Conservation (phyloP, 208 protist species). For the Leishmania tropica region DNA sequence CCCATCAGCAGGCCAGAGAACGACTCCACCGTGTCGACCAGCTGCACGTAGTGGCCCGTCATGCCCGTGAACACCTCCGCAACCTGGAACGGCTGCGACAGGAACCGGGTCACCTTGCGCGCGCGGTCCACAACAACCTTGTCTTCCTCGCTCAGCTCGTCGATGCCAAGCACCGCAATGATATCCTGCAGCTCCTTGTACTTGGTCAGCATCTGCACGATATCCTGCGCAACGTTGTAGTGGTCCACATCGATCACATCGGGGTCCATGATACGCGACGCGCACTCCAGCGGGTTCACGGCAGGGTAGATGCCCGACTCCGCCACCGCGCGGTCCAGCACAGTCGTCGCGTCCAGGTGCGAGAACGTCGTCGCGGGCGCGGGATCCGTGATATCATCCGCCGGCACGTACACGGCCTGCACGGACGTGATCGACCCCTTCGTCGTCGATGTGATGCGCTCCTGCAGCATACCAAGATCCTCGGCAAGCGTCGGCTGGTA, state of each 20-base stretch:
- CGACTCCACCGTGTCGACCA: slow-evolving; percentile 94
- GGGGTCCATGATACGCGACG: slow-evolving; percentile 97
- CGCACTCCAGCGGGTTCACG: slow-evolving; percentile 98
- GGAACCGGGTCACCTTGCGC: slow-evolving; percentile 92
- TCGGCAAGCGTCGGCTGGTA: slow-evolving; percentile 99
- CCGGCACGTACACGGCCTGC: slow-evolving; percentile 98
- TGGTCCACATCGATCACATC: slow-evolving; percentile 96
- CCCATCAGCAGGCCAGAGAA: slow-evolving; percentile 95
- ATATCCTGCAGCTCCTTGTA: slow-evolving; percentile 99
- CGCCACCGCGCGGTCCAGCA: slow-evolving; percentile 97
- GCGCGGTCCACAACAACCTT: slow-evolving; percentile 97
- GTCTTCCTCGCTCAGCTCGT: slow-evolving; percentile 98
- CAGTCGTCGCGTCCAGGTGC: slow-evolving; percentile 98
- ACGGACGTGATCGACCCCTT: slow-evolving; percentile 97
- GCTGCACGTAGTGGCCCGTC: slow-evolving; percentile 94
- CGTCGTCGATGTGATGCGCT: slow-evolving; percentile 98
- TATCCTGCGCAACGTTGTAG: slow-evolving; percentile 96
- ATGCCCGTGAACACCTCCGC: slow-evolving; percentile 98
- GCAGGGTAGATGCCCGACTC: slow-evolving; percentile 98
- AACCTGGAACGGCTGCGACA: slow-evolving; percentile 98
- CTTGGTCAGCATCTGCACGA: slow-evolving; percentile 98
- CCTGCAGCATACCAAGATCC: slow-evolving; percentile 98
- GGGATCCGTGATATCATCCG: slow-evolving; percentile 99
- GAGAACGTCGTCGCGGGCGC: slow-evolving; percentile 99
- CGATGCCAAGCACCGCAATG: slow-evolving; percentile 99